Conservation (phyloP, 192 early-diverging fungal genomes). For the Geranomyces michiganensis region DNA sequence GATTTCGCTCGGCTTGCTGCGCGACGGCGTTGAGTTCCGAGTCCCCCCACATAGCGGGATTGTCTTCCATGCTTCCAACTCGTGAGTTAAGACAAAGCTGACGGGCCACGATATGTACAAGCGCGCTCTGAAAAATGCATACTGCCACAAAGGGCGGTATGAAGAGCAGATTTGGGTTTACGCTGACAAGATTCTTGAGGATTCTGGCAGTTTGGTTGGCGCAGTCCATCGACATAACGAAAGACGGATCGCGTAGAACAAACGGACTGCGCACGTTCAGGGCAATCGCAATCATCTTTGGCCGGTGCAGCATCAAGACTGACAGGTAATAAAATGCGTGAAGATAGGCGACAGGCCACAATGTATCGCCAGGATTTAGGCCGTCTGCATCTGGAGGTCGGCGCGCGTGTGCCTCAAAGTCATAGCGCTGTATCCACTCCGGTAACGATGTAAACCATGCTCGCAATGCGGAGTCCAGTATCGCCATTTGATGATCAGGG, state of each 20-base stretch:
- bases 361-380: conserved; percentile 2
- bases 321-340: conserved; percentile 45
- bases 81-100: conserved; percentile 21
- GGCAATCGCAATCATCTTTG: conserved; percentile 34
- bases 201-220: conserved; percentile 22
- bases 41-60: too few relatives aligned
- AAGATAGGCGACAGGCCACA: conserved; percentile 29
- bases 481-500: conserved; percentile 35
- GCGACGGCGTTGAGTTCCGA: too few relatives aligned
- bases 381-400: too few relatives aligned
- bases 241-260: background rate
- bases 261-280: background rate
- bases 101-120: conserved; percentile 34
- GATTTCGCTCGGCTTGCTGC: too few relatives aligned
- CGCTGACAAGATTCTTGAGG: conserved; percentile 1
- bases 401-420: conserved; percentile 1
- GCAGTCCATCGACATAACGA: conserved; percentile 12
- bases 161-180: conserved; percentile 26
- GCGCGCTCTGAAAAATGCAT: conserved; percentile 38
- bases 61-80: too few relatives aligned
- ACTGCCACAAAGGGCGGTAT: conserved; percentile 32
- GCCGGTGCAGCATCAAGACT: conserved; percentile 45
- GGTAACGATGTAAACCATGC: conserved; percentile 41
- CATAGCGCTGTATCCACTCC: conserved; percentile 26
- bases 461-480: conserved; percentile 39